Evolutionary conservation across 164 flowering plant genomes (phyloP).

Genomic region (Cinnamomum micranthum): DNA sequence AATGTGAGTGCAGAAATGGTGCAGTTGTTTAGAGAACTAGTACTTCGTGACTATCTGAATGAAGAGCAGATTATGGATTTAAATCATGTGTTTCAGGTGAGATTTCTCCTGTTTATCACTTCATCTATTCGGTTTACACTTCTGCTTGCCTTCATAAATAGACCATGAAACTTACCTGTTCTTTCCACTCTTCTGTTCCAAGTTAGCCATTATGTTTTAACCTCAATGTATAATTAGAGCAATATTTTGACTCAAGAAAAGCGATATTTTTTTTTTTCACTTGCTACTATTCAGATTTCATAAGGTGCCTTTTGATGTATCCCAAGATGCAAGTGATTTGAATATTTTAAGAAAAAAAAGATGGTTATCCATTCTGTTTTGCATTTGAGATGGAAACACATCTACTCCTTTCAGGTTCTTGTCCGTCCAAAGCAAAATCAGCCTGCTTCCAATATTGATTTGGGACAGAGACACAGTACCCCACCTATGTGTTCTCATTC

Average conservation of each 20-base stretch:
- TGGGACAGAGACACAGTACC: background rate
- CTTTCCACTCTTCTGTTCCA: background rate
- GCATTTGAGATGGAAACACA: background rate
- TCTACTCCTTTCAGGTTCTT: background rate
- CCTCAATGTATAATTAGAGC: background rate
- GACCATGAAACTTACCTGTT: background rate
- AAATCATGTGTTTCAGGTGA: slow-evolving; percentile 66
- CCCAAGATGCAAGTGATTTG: background rate
- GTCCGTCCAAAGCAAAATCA: background rate
- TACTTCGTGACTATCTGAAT: slow-evolving; percentile 39
- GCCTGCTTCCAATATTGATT: background rate
- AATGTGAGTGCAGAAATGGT: slow-evolving; percentile 55
- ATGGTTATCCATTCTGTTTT: background rate
- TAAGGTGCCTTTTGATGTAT: background rate
- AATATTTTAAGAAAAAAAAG: no score
- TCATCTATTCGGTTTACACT: background rate
- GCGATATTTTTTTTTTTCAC: background rate
- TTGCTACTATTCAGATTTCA: background rate
- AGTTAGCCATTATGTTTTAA: background rate
- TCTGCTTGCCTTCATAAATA: background rate
- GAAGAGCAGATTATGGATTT: slow-evolving; percentile 50
- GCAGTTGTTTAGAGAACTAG: slow-evolving; percentile 52
- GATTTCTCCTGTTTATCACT: slow-evolving; percentile 3
- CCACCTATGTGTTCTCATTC: background rate
- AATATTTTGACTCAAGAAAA: background rate